Evolutionary conservation across 345 rosid species (phyloP), one percentile per base, ranked within the genome.

Genomic region (Melastoma malabathricum): DNA sequence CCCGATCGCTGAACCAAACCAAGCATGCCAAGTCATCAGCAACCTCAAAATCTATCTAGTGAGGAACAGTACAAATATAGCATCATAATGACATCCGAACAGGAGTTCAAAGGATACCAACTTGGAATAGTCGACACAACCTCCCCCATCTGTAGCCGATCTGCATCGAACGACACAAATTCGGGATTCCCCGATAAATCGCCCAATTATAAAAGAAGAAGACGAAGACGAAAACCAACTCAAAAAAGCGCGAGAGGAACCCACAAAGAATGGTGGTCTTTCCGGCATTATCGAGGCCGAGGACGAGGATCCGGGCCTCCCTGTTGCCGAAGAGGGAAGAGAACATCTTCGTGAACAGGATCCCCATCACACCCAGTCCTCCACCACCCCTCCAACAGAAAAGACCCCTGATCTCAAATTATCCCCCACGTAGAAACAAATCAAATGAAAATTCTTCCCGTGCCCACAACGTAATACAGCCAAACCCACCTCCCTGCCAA

Each of bases 131-230:
- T 89, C 18, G 97, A 86, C 44, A 89, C 96, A 52, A 89, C 96
- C 72, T 89, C 97, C 10, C 97, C 97, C 95, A 89, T 89, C 82
- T 89, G 96, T 68, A 86, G 82, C 73, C 96, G 88, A 89, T 84
- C 97, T 84, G 82, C 15, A 52, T 17, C 18, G 55, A 22, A 27
- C 51, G 57, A 50, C 41, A 31, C 53, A 64, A 57, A 48, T 29
- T 7, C 50, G 46, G 58, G 48, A 61, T 15, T 31, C 55, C 13
- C 14, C 49, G 45, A 60, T 54, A n/a, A 4, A 15, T 44, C 60
- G 34, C 60, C 34, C 54, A 44, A 22, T 22, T 22, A 22, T 22
- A 22, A 4, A 22, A 22, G 25, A 22, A 22, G 25, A 22, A 22
- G 25, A 1, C 2, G 25, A 60, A 46, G 43, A 64, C n/a, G 64